Evolutionary conservation across 495 filamentous ascomycete genomes (phyloP).

Genomic region (Penicillium odoratum): DNA sequence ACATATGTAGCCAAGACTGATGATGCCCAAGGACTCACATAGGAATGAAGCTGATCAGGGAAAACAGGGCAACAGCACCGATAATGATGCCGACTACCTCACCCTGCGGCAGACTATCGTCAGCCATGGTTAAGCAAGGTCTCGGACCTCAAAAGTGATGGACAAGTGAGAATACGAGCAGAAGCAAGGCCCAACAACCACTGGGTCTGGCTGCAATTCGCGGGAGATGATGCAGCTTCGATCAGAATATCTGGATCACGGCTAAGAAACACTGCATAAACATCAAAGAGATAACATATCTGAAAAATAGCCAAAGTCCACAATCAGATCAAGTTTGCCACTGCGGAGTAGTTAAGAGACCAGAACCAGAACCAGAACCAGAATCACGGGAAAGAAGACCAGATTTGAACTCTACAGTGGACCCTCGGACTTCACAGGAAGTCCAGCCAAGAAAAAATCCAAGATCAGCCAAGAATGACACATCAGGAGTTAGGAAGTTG

Average conservation of each 20-base stretch:
- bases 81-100: slow-evolving; percentile 38
- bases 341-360: background rate
- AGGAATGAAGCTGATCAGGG: slow-evolving; percentile 34
- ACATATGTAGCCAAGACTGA: slow-evolving; percentile 11
- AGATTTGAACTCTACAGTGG: slow-evolving; percentile 30
- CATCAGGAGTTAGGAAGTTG: slow-evolving; percentile 17
- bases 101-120: slow-evolving; percentile 22
- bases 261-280: background rate
- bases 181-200: background rate
- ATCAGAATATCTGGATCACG: background rate
- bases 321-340: background rate
- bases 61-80: slow-evolving; percentile 34
- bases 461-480: slow-evolving; percentile 26
- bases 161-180: slow-evolving; percentile 18
- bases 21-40: slow-evolving; percentile 30
- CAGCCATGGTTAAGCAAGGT: slow-evolving; percentile 25
- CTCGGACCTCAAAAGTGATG: slow-evolving; percentile 5
- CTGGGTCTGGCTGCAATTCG: background rate
- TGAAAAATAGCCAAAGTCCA: background rate
- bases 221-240: background rate
- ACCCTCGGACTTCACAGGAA: slow-evolving; percentile 27
- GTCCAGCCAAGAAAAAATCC: slow-evolving; percentile 29
- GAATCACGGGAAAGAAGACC: slow-evolving; percentile 11
- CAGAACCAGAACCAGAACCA: background rate
- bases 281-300: background rate